A percentile compares a stretch with the other conserved stretches of the same genome.
phyloP scores from a whole-genome alignment of 2,329 filamentous ascomycete species.

The Parastagonospora nodorum region DNA sequence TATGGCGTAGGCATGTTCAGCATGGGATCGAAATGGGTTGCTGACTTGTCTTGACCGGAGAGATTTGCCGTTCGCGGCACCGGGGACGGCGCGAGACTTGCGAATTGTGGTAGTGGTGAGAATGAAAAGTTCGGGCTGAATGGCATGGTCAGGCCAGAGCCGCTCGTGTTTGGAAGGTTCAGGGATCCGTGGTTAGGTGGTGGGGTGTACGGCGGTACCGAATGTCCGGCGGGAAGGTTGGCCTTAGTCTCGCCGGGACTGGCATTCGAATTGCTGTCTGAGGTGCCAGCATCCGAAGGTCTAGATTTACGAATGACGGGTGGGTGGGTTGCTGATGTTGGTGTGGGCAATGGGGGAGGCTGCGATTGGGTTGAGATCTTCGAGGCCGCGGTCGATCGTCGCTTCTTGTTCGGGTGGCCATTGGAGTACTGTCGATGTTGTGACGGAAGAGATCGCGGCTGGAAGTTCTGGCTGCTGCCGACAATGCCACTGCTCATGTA shows the following conservation, averaged over 20 bases:
- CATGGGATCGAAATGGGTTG: slow-evolving; percentile 45
- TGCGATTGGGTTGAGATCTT: slow-evolving; percentile 26
- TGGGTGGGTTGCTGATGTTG: slow-evolving; percentile 38
- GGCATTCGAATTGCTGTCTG: slow-evolving; percentile 25
- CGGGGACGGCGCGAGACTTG: slow-evolving; percentile 39
- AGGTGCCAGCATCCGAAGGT: slow-evolving; percentile 28
- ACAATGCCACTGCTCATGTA: slow-evolving; percentile 40
- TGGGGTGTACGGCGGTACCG: slow-evolving; percentile 35
- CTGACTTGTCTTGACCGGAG: slow-evolving; percentile 20
- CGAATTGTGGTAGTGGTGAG: slow-evolving; percentile 40
- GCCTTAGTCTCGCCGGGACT: slow-evolving; percentile 27
- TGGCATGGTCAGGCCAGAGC: slow-evolving; percentile 34
- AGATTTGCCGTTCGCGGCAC: slow-evolving; percentile 27
- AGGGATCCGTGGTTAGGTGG: slow-evolving; percentile 25
- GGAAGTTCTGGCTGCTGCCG: slow-evolving; percentile 30
- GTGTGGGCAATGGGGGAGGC: slow-evolving; percentile 33
- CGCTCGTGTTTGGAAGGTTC: slow-evolving; percentile 22
- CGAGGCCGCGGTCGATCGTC: slow-evolving; percentile 37
- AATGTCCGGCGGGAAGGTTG: slow-evolving; percentile 24
- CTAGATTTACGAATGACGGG: slow-evolving; percentile 20
- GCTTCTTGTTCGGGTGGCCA: slow-evolving; percentile 41
- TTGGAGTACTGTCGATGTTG: slow-evolving; percentile 34
- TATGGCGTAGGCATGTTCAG: slow-evolving; percentile 48
- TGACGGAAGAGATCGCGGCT: slow-evolving; percentile 29
- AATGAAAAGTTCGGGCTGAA: slow-evolving; percentile 51